Conservation (phyloP, 805 yeast genomes). For the Cyberlindnera subsufficiens region DNA sequence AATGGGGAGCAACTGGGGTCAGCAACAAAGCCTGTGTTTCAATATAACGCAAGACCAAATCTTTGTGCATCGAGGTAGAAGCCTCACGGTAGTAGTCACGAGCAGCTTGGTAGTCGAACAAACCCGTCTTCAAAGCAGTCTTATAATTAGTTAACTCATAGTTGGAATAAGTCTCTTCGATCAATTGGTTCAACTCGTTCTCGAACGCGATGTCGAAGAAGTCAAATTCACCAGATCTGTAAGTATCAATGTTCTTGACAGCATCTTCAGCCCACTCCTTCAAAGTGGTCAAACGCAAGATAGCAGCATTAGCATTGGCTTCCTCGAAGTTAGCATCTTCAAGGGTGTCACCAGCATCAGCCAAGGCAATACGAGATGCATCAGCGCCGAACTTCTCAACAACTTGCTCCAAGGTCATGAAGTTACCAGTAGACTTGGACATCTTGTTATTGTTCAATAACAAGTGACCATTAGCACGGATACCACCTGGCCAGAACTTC, state of each 20-base stretch:
- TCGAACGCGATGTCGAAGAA: slow-evolving; percentile 90
- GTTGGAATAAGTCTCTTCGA: slow-evolving; percentile 66
- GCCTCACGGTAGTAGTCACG: slow-evolving; percentile 95
- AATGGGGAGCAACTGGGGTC: slow-evolving; percentile 94
- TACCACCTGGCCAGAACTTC: slow-evolving; percentile 88
- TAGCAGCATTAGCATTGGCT: slow-evolving; percentile 94
- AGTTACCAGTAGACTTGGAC: slow-evolving; percentile 98
- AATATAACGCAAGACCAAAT: slow-evolving; percentile 73
- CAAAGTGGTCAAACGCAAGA: slow-evolving; percentile 83
- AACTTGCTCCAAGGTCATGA: slow-evolving; percentile 82
- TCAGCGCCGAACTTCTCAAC: slow-evolving; percentile 93
- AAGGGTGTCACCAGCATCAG: slow-evolving; percentile 96
- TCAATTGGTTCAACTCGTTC: slow-evolving; percentile 82
- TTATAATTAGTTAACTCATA: slow-evolving; percentile 76
- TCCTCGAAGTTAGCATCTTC: slow-evolving; percentile 99
- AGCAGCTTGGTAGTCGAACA: slow-evolving; percentile 90
- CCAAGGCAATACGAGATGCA: slow-evolving; percentile 94
- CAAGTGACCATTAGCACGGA: slow-evolving; percentile 93
- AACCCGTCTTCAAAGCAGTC: slow-evolving; percentile 82
- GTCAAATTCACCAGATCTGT: slow-evolving; percentile 47
- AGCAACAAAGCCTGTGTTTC: slow-evolving; percentile 80
- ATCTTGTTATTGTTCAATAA: slow-evolving; percentile 93
- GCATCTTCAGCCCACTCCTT: slow-evolving; percentile 94
- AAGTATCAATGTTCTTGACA: slow-evolving; percentile 41
- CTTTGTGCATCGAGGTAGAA: slow-evolving; percentile 68